Evolutionary conservation across 352 stramenopile genomes (phyloP), one percentile per base, ranked within the genome.

Genomic region (Pythium aquatile): DNA sequence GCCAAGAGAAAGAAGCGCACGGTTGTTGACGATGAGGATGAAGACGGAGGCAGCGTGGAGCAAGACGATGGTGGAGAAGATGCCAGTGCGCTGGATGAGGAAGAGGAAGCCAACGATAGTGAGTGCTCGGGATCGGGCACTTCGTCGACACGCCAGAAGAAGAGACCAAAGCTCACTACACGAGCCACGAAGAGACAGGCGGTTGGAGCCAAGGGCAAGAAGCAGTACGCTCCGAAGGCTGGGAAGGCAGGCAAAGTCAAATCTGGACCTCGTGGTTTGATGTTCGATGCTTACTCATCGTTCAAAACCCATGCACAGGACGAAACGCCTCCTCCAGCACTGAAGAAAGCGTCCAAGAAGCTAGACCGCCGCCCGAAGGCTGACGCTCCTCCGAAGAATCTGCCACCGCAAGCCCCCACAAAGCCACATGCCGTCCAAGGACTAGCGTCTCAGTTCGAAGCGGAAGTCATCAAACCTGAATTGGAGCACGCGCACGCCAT

Each of bases 141-240:
- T 1, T 46, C 10, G 24, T 44, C 52, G 7, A 58, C 24, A 5
- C 30, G 46, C n/a, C 17, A 48, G 29, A 51, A 40, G 6, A 68
- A 68, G 55, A 56, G 55, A 26, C 63, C 63, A 5, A 40, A 64
- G n/a, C 49, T 69, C 26, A 56, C 42, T 40, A 64, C 63, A 10
- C 17, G 29, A n/a, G 55, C 17, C 14, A 63, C 10, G 35, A 62
- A 68, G 54, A 61, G 58, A 40, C 53, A 46, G 37, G 24, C 40
- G 17, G 40, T 3, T 24, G 37, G 6, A 10, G 10, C 37, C 2
- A 32, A 11, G 3, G 14, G 13, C 14, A 51, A 53, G 40, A 24
- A 10, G 5, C 17, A 47, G 13, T 61, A 66, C 10, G 17, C 28
- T 17, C 61, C 53, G 8, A 17, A 17, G 16, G 3, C 2, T 8